Base-by-base conservation (phyloP, 139 green algal species). In the Helicosporidium sp. region DNA sequence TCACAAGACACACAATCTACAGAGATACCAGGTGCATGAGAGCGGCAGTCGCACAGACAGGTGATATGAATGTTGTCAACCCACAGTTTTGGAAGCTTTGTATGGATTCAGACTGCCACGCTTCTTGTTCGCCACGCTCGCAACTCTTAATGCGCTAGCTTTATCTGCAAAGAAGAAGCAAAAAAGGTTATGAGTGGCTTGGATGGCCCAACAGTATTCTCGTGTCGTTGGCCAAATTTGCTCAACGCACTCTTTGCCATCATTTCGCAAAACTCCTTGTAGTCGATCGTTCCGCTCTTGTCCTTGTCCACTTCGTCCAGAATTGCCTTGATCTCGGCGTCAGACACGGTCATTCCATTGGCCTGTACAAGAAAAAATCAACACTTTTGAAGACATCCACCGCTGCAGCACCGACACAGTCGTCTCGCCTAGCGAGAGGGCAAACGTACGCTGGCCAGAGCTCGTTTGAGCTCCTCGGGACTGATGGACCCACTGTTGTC, bases 241-340 rank as follows among this genome's bases (percentile, higher is more conserved):
- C 7, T 5, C 33, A 28, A 13, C 47, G n/a, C 3, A 33, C 41
- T 42, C n/a, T 26, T 22, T 29, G 26, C 45, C 69, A 85, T 80
- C 66, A 85, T 77, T 37, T 28, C 43, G 39, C 62, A 72, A 53
- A 90, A 85, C 66, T 88, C 78, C 19, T 75, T 58, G 48, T 76
- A 88, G 51, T 85, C 76, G 20, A 89, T 84, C 2, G 54, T 46
- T 28, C 79, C 79, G 52, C 81, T 66, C 20, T 58, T 57, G 55
- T 83, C 74, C 20, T 54, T 60, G 58, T 88, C 78, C 20, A 77
- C 74, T 27, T 85, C 74, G 10, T 55, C 22, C 8, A 74, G 37
- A 29, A 79, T 61, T 15, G 43, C 16, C 16, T 58, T 46, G 26
- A 77, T 51, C 28, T 71, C 72, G 22, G 10, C 41, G 16, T 57